A percentile compares a stretch with the other conserved stretches of the same genome.
Conservation (phyloP, 345 rosid species). For the Dipteronia dyeriana region DNA sequence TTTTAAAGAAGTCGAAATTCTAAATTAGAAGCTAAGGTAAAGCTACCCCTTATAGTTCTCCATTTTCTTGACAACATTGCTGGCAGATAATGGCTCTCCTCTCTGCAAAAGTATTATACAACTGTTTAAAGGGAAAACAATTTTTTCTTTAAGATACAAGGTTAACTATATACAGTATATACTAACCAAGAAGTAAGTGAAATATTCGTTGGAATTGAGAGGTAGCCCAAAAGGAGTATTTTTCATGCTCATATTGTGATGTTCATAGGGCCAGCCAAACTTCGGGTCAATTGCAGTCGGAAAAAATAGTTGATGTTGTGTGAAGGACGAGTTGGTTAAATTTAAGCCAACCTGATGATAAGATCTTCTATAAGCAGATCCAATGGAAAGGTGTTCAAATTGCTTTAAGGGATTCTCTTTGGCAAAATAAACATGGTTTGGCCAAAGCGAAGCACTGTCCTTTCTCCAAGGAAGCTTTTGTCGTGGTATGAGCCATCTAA, state of each 20-base stretch:
- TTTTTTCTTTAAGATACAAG: not conserved
- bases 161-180: slow-evolving; percentile 14
- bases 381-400: slow-evolving; percentile 1
- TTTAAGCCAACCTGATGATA: slow-evolving; percentile 11
- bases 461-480: slow-evolving; percentile 59
- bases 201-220: slow-evolving; percentile 44
- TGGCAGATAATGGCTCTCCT: slow-evolving; percentile 57
- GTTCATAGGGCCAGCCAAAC: slow-evolving; percentile 25
- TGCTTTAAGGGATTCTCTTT: slow-evolving; percentile 12
- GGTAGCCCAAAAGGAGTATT: slow-evolving; percentile 43
- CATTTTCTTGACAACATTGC: slow-evolving; percentile 43
- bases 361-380: slow-evolving; percentile 6
- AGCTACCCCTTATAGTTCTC: slow-evolving; percentile 48
- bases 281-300: slow-evolving; percentile 12
- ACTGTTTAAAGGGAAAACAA: not conserved
- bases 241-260: slow-evolving; percentile 35
- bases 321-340: slow-evolving; percentile 5
- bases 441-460: slow-evolving; percentile 34
- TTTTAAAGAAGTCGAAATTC: not conserved
- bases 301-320: slow-evolving; percentile 13
- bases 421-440: slow-evolving; percentile 31
- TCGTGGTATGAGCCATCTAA: slow-evolving; percentile 61
- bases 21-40: not conserved
- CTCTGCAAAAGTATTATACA: slow-evolving; percentile 37
- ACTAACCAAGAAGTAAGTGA: slow-evolving; percentile 50